Percentiles rank a stretch among this genome's conserved stretches.
Evolutionary conservation across 1,139 yeast genomes (phyloP).

Genomic region (Zygosaccharomyces sapae): DNA sequence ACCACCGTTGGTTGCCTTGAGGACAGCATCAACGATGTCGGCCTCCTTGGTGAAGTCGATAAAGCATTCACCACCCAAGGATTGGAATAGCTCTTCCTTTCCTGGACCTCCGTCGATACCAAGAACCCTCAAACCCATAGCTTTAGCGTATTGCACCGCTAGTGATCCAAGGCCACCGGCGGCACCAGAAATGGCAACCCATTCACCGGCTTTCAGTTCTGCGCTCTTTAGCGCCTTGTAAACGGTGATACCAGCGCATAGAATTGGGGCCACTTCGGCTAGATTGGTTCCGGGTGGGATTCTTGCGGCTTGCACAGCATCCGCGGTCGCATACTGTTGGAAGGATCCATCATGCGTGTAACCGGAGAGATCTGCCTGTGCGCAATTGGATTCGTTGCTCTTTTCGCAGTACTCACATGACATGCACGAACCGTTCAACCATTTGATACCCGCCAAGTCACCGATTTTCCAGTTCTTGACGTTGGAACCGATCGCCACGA

Average conservation of each 20-base stretch:
- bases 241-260: conserved; percentile 67
- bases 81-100: conserved; percentile 48
- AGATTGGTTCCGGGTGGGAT: conserved; percentile 56
- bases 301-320: conserved; percentile 61
- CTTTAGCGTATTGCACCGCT: conserved; percentile 60
- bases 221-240: conserved; percentile 66
- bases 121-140: conserved; percentile 60
- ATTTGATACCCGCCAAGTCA: conserved; percentile 61
- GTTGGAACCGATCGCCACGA: conserved; percentile 55
- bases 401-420: conserved; percentile 57
- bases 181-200: conserved; percentile 65
- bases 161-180: conserved; percentile 66
- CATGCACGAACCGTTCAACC: conserved; percentile 63
- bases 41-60: conserved; percentile 51
- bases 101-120: conserved; percentile 63
- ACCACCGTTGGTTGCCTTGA: conserved; percentile 53
- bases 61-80: conserved; percentile 55
- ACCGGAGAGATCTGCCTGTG: conserved; percentile 59
- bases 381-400: conserved; percentile 55
- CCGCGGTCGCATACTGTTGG: conserved; percentile 66
- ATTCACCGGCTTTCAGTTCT: conserved; percentile 51
- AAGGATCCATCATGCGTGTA: conserved; percentile 66
- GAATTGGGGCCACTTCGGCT: conserved; percentile 56
- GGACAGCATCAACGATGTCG: conserved; percentile 49
- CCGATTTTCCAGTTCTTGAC: conserved; percentile 59